Evolutionary conservation across 352 stramenopile genomes (phyloP).

Genomic region (Globisporangium nagaii): DNA sequence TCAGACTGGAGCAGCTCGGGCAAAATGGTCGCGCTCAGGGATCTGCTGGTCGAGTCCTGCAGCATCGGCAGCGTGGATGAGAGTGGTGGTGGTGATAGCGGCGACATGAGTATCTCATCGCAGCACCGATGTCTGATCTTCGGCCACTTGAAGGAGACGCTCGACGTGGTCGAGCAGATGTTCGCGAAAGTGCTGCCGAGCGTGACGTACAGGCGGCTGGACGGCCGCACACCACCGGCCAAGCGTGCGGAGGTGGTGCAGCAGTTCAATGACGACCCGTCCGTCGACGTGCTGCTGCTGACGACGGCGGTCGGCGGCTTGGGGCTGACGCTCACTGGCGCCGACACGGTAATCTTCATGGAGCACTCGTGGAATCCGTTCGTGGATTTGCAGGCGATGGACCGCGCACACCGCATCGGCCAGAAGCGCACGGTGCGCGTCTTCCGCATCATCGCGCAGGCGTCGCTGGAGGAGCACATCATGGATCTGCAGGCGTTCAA

Average conservation of each 20-base stretch:
- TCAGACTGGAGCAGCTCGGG: constrained; percentile 79
- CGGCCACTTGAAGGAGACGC: constrained; percentile 90
- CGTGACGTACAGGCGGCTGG: constrained; percentile 87
- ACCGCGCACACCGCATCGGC: constrained; percentile 75
- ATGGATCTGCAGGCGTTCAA: constrained; percentile 80
- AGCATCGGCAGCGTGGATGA: no score
- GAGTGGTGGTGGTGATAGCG: neutral
- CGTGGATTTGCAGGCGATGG: constrained; percentile 92
- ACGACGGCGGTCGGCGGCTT: constrained; percentile 94
- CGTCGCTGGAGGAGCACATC: constrained; percentile 75
- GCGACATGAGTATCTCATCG: constrained; percentile 11
- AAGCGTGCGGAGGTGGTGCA: constrained; percentile 82
- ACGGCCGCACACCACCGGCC: constrained; percentile 81
- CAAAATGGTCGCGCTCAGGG: constrained; percentile 86
- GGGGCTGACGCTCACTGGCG: constrained; percentile 95
- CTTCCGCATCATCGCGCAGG: constrained; percentile 73
- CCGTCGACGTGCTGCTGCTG: constrained; percentile 93
- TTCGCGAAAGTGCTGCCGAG: constrained; percentile 60
- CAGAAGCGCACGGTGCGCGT: constrained; percentile 68
- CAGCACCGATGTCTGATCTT: constrained; percentile 95
- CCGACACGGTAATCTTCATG: constrained; percentile 97
- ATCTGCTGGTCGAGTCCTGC: constrained; percentile 69
- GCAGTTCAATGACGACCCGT: constrained; percentile 90
- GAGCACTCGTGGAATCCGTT: constrained; percentile 98
- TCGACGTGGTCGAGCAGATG: constrained; percentile 92